Base-by-base conservation (phyloP, 108 stramenopile species). In the Cyclotella atomus region DNA sequence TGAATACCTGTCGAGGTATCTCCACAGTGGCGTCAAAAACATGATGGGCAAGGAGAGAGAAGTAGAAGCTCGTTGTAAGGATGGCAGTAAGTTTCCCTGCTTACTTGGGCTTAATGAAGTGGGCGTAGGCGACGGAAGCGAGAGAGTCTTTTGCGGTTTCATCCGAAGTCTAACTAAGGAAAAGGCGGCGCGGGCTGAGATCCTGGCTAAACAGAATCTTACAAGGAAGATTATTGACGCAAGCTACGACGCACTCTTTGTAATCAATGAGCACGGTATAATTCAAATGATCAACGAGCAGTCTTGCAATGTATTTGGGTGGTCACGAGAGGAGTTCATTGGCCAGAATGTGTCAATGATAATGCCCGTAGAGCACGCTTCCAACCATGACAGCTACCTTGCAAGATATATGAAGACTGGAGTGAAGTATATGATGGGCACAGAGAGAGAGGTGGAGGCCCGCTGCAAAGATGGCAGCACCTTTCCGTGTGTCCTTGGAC, bases 361-460 rank as follows among this genome's bases (percentile, higher is more conserved):
- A 23, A 65, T 65, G 63, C 24, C 44, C 9, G 46, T n/a, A n/a
- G n/a, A n/a, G 17, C 19, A 24, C 52, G 25, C 55, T 9, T 4
- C 27, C 29, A 68, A 68, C 15, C 66, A 75, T 23, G 65, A 59
- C 28, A 44, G 30, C 17, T 72, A 72, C 23, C 46, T 74, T 12
- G 27, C 47, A 36, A 25, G 33, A 29, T 59, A 65, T 16, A 19
- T 56, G 30, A 24, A 32, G 20, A 76, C 52, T 47, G 52, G 69
- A 45, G 21, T 60, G 8, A 70, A 61, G 35, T 17, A 70, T 10
- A 54, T 76, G 52, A 60, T 60, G 20, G 71, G 82, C 2, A 55
- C 60, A 34, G 55, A 65, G 27, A 7, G 65, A 50, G 49, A 66
- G 27, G 65, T 66, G 47, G 49, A 34, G 43, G 69, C 69, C 16